Evolutionary conservation across 179 eudicot genomes (phyloP), one percentile per base, ranked within the genome.

Genomic region (Spergularia azorica): DNA sequence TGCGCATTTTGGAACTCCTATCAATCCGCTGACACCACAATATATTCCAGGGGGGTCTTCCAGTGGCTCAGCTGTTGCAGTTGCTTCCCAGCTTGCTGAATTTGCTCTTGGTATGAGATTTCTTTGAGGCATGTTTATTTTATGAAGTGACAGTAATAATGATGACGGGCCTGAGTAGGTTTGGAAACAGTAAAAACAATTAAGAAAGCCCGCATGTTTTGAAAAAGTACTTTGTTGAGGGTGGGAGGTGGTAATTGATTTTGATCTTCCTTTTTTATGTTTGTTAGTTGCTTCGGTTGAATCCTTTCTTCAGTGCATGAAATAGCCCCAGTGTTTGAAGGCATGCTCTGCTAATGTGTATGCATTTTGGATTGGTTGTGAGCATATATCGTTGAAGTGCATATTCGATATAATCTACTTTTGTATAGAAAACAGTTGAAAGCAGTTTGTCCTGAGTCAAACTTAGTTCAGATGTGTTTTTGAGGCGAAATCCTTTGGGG

Each of bases 61-160:
- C 63, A 90, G 98, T 83, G 97, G 98, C 67, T 92, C 98, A 57
- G 97, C 98, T 52, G 98, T 89, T 75, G 95, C 96, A 63, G 97
- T 92, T 81, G 90, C 97, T 62, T 88, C 95, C 66, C 81, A 86
- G 76, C 87, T 94, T 62, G 91, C 88, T 63, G 94, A 94, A 74
- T 94, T 94, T 86, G 89, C 96, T 77, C 87, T 94, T 77, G 98
- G 98, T 94, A 90, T 62, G 77, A 1, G 4, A 17, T 1, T 67
- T 72, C 74, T 68, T 67, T 63, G 16, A 67, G 36, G 5, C 9
- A 3, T 70, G 38, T 46, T 11, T 64, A 13, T 50, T 71, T 18
- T 58, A 5, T 48, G 39, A 6, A 50, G 26, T 67, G 8, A 21
- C 18, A n/a, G 7, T 67, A 17, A 15, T 21, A 51, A 20, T 9